Percentiles rank a stretch among this genome's conserved stretches.
These are phyloP conservation scores for Oryza coarctata DNA, from an alignment of 176 grass and related monocot species.

Conservation along the genomic window DNA sequence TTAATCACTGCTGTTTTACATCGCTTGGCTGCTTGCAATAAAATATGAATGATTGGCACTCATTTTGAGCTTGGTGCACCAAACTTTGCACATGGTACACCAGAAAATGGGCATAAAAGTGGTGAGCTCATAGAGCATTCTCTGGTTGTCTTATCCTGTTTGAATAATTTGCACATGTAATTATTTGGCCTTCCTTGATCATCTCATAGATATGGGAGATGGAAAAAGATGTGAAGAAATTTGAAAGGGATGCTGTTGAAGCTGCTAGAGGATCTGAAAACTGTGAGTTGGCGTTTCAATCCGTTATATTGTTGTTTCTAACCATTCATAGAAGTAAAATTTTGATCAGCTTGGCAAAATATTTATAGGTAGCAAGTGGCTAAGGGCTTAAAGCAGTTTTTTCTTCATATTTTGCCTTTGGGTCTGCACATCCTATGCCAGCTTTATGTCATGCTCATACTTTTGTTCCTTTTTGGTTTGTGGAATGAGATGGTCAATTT, in stretches of 20 bases:
- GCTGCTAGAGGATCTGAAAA: slow-evolving; percentile 55
- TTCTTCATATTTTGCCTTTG: not conserved
- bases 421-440: not conserved
- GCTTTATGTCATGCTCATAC: not conserved
- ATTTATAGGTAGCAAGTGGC: not conserved
- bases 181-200: slow-evolving; percentile 13
- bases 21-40: not conserved
- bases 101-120: not conserved
- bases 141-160: slow-evolving; percentile 5
- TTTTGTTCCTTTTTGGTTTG: too few relatives aligned
- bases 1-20: not conserved
- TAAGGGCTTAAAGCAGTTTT: not conserved
- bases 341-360: not conserved
- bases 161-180: not conserved
- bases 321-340: too few relatives aligned
- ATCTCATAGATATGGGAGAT: slow-evolving; percentile 75
- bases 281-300: slow-evolving; percentile 49
- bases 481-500: too few relatives aligned
- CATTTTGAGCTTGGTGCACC: not conserved
- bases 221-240: slow-evolving; percentile 68
- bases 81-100: not conserved
- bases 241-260: slow-evolving; percentile 63
- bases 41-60: not conserved
- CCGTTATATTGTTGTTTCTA: slow-evolving; percentile 6
- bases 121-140: slow-evolving; percentile 17